Base-by-base conservation (phyloP, 2,329 filamentous ascomycete genomes). In the Aspergillus ochraceus region DNA sequence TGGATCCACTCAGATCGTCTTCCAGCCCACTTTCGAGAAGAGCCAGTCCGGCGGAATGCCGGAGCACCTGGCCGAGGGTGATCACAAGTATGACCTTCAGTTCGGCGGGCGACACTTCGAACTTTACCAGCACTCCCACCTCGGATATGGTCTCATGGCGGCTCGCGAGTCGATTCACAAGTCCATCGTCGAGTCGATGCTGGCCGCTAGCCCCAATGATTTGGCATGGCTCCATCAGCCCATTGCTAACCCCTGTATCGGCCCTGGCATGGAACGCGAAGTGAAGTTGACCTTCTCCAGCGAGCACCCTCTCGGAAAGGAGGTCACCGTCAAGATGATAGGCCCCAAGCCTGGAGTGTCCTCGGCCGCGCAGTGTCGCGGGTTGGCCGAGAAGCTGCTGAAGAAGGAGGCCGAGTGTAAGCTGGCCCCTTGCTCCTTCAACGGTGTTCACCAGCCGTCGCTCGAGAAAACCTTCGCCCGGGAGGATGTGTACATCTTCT, bases 1-100 rank as follows among this genome's bases (percentile, higher is more conserved):
- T 70, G 95, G 95, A 56, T 97, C 93, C 22, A 99, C 96, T 14
- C 95, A 99, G 80, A 97, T 99, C 73, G 96, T 99, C 67, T 99
- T 98, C 77, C 88, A 99, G 81, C 96, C 96, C 22, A 96, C 90
- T 54, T 99, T 97, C 79, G 89, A 91, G 74, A 84, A 86, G 57
- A 84, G 85, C 58, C 78, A 85, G 57, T 81, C 84, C 53, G 90
- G 91, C 63, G 93, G 92, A 60, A 90, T 97, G 83, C 93, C 93
- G 0, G 88, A 91, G 74, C 90, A 88, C 75, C 84, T 99, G 70
- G 85, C 88, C 19, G 89, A 93, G 49, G 95, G 95, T 58, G 93
- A 98, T 73, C 95, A 99, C 86, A 97, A 96, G 80, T 99, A 98
- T 79, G 85, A 88, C 55, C 88, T 99, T 60, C 85, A 87, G 64